Base-by-base conservation (phyloP, 495 filamentous ascomycete genomes). In the Pyrenula massariospora region DNA sequence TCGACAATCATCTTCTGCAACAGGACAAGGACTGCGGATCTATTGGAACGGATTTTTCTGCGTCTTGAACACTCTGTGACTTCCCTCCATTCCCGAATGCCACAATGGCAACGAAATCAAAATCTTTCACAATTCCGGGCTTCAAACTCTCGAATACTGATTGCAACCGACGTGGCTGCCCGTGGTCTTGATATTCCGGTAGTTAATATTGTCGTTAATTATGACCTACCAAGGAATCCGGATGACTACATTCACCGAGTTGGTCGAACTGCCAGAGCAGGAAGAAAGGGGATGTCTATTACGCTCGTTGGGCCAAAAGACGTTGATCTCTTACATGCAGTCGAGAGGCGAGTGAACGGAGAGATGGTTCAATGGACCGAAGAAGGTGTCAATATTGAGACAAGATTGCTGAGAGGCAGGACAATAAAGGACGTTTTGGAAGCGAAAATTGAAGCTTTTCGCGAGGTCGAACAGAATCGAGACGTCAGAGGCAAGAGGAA, bases 211-310 rank as follows among this genome's bases (percentile, higher is more conserved):
- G 92, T 99, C 8, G 73, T 99, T 53, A 97, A 99, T 67, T 97
- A 88, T 65, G 94, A 97, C 64, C 83, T 99, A 19, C 93, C 93
- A 1, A 83, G 92, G 1, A 89, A 96, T 66, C 91, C 93, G 31
- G 93, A 96, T 66, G 94, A 96, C 67, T 99, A 97, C 62, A 89
- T 99, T 58, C 93, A 99, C 70, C 85, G 93, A 21, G 91, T 95
- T 55, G 93, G 93, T 63, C 85, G 93, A 63, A 99, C 93, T 11
- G 93, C 94, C 8, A 82, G 93, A 77, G 93, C 93, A 5, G 93
- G 94, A 0, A 78, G 87, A 49, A 73, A 69, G 23, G 93, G 93
- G 64, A 84, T 89, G 56, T 84, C 85, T 1, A 83, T 96, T 15
- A 96, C 90, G 12, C 78, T 99, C 57, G 83, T 99, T 1, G 93